phyloP scores from a whole-genome alignment of 163 green algal species.

The Scenedesmus sp. region DNA sequence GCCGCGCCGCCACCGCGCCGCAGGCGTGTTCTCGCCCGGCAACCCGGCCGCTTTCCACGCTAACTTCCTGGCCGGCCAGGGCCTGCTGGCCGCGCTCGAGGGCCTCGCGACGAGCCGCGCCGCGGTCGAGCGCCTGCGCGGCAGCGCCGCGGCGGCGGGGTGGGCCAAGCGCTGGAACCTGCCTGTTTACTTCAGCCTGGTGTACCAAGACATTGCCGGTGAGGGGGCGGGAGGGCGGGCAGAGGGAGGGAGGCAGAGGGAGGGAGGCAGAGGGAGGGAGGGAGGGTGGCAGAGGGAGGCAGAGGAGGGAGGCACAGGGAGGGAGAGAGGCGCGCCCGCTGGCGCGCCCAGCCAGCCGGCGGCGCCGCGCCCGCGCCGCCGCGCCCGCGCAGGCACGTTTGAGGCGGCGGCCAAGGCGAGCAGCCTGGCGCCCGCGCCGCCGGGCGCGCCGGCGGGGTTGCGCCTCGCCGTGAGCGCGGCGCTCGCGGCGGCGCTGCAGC shows the following conservation, averaged over 20 bases:
- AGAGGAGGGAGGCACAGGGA: no score
- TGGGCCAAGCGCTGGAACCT: slow-evolving; percentile 92
- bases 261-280: no score
- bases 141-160: slow-evolving; percentile 49
- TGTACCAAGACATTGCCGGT: slow-evolving; percentile 78
- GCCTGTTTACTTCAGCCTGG: slow-evolving; percentile 90
- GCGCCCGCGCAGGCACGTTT: slow-evolving; percentile 40
- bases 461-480: slow-evolving; percentile 47
- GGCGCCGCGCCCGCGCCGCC: no score
- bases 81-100: slow-evolving; percentile 80
- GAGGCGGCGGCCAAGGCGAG: slow-evolving; percentile 36
- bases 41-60: slow-evolving; percentile 83
- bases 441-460: slow-evolving; percentile 12
- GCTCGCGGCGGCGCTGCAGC: slow-evolving; percentile 61
- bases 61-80: slow-evolving; percentile 81
- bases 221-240: no score
- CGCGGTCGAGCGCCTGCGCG: slow-evolving; percentile 68
- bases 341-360: no score
- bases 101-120: slow-evolving; percentile 54
- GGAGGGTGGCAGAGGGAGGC: no score
- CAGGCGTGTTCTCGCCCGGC: slow-evolving; percentile 86
- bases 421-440: slow-evolving; percentile 45
- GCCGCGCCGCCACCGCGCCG: no score
- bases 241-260: no score
- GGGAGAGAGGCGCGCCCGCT: no score